These are phyloP conservation scores for Plasmopara viticola DNA, from an alignment of 352 stramenopile genomes.

Conservation along the genomic window DNA sequence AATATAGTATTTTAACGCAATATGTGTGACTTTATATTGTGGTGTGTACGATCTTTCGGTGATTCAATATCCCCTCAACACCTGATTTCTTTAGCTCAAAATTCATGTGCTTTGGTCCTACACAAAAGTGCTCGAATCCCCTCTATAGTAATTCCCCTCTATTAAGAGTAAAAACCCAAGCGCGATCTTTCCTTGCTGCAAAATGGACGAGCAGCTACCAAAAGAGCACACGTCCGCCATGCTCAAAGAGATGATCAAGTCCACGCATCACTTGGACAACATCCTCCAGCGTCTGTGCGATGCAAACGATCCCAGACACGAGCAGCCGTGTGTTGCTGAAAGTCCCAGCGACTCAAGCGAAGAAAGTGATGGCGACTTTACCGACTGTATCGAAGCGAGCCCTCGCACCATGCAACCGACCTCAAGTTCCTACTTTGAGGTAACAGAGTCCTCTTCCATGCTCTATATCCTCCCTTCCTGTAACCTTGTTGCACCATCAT, in stretches of 20 bases:
- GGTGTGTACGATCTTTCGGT: too few species aligned
- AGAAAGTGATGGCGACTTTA: constrained; percentile 3
- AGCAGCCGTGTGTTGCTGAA: background rate
- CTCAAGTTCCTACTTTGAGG: constrained; percentile 4
- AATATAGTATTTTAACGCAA: too few species aligned
- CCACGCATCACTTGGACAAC: constrained; percentile 31
- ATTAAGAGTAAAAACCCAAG: background rate
- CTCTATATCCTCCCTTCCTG: too few species aligned
- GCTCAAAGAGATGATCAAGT: constrained; percentile 24
- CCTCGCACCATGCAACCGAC: background rate
- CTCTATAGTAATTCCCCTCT: background rate
- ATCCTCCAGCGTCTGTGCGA: constrained; percentile 45
- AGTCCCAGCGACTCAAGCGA: background rate
- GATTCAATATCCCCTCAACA: too few species aligned
- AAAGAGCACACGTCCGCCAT: constrained; percentile 4
- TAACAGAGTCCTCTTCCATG: background rate
- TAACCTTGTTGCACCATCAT: too few species aligned
- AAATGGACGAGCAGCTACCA: background rate
- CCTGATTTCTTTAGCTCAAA: too few species aligned
- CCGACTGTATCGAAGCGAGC: constrained; percentile 4
- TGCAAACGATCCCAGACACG: background rate
- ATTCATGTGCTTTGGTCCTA: too few species aligned
- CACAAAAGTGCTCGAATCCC: too few species aligned
- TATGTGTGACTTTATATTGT: too few species aligned
- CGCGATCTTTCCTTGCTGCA: constrained; percentile 5